Evolutionary conservation across 2,329 filamentous ascomycete genomes (phyloP), one percentile per base, ranked within the genome.

Genomic region (Cladosporium sp.): DNA sequence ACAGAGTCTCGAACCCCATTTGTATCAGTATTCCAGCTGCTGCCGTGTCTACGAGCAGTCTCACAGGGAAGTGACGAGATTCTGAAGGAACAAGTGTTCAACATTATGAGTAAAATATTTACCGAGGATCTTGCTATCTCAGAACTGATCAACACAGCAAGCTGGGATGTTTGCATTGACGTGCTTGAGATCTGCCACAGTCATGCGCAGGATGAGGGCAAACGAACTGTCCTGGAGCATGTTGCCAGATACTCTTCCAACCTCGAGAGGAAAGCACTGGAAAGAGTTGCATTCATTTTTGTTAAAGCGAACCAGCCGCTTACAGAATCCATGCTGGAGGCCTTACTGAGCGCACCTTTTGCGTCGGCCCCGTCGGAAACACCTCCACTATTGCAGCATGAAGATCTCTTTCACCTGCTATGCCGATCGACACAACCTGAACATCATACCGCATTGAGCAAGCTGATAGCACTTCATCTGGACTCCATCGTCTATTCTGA

Each of bases 91-190:
- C 51, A 61, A 34, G 57, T 66, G 32, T 49, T 59, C 32, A 40
- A 51, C 9, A 42, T 62, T 10, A 25, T 65, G 19, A 73, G 72
- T 57, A 70, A 74, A n/a, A 73, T 75, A 2, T 73, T 80, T 7
- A 74, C 91, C 55, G 81, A 59, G 69, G 60, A 70, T 69, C 13
- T 71, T 68, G 15, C 50, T 69, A 32, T 47, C 17, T 49, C 36
- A 4, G 56, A 56, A 10, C 17, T 62, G 6, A 49, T 63, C 20
- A 54, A 84, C 55, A 80, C 88, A 47, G 79, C 80, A 13, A 73
- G 80, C 39, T 96, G 91, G 89, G 79, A 39, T 17, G 44, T 47
- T n/a, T 57, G 47, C 24, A 34, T 96, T n/a, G 88, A 92, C 61
- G 80, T 85, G 10, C 79, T 95, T 36, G 57, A 58, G 34, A 82